A percentile compares a stretch with the other conserved stretches of the same genome.
phyloP scores from a whole-genome alignment of 148 eudicot species.

The Fagopyrum homotropicum region DNA sequence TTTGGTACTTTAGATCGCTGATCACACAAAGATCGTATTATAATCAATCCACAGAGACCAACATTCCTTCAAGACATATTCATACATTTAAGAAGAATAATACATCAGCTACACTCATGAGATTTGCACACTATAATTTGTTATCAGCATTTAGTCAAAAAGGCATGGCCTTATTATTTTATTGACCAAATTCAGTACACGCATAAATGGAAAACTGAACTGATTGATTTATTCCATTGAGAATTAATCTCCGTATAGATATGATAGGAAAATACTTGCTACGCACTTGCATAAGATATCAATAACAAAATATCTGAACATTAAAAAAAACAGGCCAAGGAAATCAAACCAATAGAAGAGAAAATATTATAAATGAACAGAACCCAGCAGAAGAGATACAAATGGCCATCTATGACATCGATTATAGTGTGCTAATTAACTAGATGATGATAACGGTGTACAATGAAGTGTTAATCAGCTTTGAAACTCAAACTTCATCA shows the following conservation, averaged over 20 bases:
- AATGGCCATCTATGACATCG: not conserved
- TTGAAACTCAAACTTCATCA: not conserved
- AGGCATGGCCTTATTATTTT: too few relatives aligned
- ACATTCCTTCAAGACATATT: not conserved
- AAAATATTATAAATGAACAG: not conserved
- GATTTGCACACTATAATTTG: too few relatives aligned
- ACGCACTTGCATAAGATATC: not conserved
- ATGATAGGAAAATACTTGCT: too few relatives aligned
- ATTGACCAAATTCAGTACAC: too few relatives aligned
- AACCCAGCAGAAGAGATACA: not conserved
- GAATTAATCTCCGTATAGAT: too few relatives aligned
- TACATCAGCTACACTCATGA: too few relatives aligned
- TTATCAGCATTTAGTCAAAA: too few relatives aligned
- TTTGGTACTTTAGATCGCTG: constrained; percentile 12
- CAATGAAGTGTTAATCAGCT: not conserved
- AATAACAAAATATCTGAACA: not conserved
- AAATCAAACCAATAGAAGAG: not conserved
- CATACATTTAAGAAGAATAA: too few relatives aligned
- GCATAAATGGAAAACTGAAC: too few relatives aligned
- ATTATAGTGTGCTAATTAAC: not conserved
- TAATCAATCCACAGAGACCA: not conserved
- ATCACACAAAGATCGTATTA: not conserved
- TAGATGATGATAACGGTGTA: not conserved
- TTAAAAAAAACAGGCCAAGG: not conserved
- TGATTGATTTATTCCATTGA: too few relatives aligned